A percentile compares a stretch with the other conserved stretches of the same genome.
Evolutionary conservation across 805 yeast genomes (phyloP).

Genomic region (Metschnikowia vanudenii): DNA sequence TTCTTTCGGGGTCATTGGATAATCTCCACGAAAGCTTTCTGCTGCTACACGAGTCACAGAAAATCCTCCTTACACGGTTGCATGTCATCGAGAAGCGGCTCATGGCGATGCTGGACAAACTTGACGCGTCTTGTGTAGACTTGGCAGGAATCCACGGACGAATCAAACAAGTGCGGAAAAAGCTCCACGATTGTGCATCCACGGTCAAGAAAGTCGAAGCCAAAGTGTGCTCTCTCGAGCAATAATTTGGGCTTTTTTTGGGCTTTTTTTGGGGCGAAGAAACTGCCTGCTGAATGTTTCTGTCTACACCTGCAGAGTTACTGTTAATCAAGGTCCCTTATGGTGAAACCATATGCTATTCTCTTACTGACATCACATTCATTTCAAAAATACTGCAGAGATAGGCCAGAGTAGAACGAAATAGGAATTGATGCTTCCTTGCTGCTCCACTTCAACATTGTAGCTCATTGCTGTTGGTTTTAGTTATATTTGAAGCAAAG

Average conservation of each 20-base stretch:
- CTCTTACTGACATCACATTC: too few relatives aligned
- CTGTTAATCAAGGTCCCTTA: too few relatives aligned
- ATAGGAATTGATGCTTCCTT: too few relatives aligned
- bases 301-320: too few relatives aligned
- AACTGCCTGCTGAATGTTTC: too few relatives aligned
- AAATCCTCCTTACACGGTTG: slow-evolving; percentile 50
- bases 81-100: slow-evolving; percentile 41
- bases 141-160: slow-evolving; percentile 21
- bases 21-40: slow-evolving; percentile 49
- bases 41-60: slow-evolving; percentile 55
- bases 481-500: too few relatives aligned
- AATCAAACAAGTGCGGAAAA: slow-evolving; percentile 31
- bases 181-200: slow-evolving; percentile 27
- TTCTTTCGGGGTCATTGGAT: slow-evolving; percentile 55
- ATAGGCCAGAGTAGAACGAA: too few relatives aligned
- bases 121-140: slow-evolving; percentile 22
- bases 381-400: too few relatives aligned
- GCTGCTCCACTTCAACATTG: too few relatives aligned
- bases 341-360: too few relatives aligned
- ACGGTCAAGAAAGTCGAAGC: slow-evolving; percentile 38
- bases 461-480: too few relatives aligned
- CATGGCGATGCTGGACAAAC: slow-evolving; percentile 22
- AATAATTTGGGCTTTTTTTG: background rate
- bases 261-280: too few relatives aligned
- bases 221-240: slow-evolving; percentile 22